A percentile compares a stretch with the other conserved stretches of the same genome.
Evolutionary conservation across 2,329 filamentous ascomycete genomes (phyloP).

Genomic region (Gnomoniopsis smithogilvyi): DNA sequence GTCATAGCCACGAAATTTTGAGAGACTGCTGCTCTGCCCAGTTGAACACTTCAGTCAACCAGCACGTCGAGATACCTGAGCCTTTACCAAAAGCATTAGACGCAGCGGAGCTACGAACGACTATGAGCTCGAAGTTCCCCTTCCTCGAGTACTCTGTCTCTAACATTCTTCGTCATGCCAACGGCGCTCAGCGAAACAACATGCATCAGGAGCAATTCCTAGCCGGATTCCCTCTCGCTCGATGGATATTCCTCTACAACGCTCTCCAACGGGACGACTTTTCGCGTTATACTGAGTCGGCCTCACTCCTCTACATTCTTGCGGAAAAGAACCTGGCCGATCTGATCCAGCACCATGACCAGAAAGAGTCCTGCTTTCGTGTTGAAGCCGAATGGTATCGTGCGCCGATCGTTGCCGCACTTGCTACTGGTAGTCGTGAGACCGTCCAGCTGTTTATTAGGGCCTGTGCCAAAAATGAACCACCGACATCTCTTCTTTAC

Average conservation of each 20-base stretch:
- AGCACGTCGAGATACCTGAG: background rate
- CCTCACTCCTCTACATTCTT: background rate
- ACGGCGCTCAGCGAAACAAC: background rate
- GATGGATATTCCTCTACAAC: background rate
- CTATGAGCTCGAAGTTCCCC: background rate
- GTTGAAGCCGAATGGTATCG: background rate
- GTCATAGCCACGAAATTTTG: background rate
- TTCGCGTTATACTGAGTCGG: background rate
- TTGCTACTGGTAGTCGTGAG: background rate
- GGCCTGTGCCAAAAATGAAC: background rate
- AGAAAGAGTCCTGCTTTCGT: background rate
- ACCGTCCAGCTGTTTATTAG: background rate
- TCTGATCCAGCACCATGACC: background rate
- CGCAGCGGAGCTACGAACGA: background rate
- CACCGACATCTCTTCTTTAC: background rate
- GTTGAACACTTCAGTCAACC: background rate
- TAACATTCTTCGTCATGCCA: background rate
- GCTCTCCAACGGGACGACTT: background rate
- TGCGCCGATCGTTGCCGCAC: background rate
- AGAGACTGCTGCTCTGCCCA: background rate
- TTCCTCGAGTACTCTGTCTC: background rate
- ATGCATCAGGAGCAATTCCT: background rate
- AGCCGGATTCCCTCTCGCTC: background rate
- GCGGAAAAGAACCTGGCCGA: background rate
- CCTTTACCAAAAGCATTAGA: background rate